These are phyloP conservation scores for Ophiostoma piceae DNA, from an alignment of 2,329 filamentous ascomycete species.

Conservation along the genomic window DNA sequence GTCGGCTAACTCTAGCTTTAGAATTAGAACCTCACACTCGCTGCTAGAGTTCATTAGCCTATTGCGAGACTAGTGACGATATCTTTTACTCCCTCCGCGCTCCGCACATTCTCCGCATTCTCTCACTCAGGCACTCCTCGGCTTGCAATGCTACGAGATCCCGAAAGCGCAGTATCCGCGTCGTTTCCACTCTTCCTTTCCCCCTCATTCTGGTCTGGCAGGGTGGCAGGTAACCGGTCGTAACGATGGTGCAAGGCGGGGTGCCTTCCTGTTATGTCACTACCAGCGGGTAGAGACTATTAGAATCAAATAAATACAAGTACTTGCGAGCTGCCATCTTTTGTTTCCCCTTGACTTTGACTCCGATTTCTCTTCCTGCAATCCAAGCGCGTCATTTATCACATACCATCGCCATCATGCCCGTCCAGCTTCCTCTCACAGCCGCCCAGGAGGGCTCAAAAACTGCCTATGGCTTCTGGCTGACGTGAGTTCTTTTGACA, in stretches of 20 bases:
- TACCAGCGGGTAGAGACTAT: not conserved
- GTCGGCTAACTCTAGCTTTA: not conserved
- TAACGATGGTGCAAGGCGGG: slow-evolving; percentile 1
- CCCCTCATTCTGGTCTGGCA: slow-evolving; percentile 14
- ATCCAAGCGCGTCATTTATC: not conserved
- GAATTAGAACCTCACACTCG: too few species aligned
- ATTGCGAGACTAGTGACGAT: not conserved
- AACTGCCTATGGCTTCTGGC: slow-evolving; percentile 27
- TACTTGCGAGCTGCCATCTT: not conserved
- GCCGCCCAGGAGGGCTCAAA: slow-evolving; percentile 17
- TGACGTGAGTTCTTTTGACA: slow-evolving; percentile 23
- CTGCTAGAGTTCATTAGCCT: not conserved
- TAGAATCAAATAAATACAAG: slow-evolving; percentile 9
- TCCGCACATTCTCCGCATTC: not conserved
- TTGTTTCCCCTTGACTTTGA: not conserved
- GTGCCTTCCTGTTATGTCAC: not conserved
- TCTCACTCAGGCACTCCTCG: slow-evolving; percentile 16
- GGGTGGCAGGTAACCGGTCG: slow-evolving; percentile 3
- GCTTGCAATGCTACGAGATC: slow-evolving; percentile 21
- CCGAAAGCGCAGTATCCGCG: slow-evolving; percentile 19
- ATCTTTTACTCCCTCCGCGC: not conserved
- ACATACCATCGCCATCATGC: not conserved
- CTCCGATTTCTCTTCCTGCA: not conserved
- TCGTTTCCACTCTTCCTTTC: slow-evolving; percentile 5
- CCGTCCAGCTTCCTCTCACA: slow-evolving; percentile 14